These are phyloP conservation scores for Artemisia annua DNA, from an alignment of 129 eudicot species.

Conservation along the genomic window DNA sequence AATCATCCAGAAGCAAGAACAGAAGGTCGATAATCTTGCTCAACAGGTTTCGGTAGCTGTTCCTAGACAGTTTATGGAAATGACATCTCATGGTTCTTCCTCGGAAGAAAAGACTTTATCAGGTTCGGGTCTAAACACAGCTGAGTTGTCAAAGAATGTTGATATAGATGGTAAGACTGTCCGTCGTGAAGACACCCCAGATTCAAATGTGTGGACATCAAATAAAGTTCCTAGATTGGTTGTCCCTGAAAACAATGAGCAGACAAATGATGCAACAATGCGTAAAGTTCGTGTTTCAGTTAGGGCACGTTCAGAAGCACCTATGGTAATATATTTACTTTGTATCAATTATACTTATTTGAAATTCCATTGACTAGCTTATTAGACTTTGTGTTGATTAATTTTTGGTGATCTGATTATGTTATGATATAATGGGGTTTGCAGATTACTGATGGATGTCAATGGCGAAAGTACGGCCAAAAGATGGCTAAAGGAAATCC, in stretches of 20 bases:
- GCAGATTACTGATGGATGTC: conserved; percentile 77
- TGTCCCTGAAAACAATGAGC: conserved; percentile 34
- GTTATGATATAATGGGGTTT: neutral
- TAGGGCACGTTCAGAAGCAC: conserved; percentile 87
- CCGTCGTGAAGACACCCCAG: conserved; percentile 54
- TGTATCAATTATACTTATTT: neutral
- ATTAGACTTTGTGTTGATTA: neutral
- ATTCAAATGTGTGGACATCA: conserved; percentile 57
- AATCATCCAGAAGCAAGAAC: conserved; percentile 33
- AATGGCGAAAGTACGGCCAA: conserved; percentile 79
- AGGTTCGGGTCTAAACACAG: conserved; percentile 36
- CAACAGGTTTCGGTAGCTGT: conserved; percentile 27
- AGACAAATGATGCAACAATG: conserved; percentile 69
- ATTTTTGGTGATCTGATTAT: neutral
- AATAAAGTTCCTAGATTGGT: conserved; percentile 57
- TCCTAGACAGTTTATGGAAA: conserved; percentile 61
- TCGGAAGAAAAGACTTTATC: conserved; percentile 68
- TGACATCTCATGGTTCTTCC: conserved; percentile 37
- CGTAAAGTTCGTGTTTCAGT: conserved; percentile 92
- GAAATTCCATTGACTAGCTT: neutral
- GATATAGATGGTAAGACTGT: conserved; percentile 35
- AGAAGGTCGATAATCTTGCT: conserved; percentile 12
- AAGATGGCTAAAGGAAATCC: conserved; percentile 89
- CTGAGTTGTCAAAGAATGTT: conserved; percentile 21
- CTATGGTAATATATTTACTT: conserved; percentile 49